Conservation (phyloP, 176 grass and related monocot species). For the Juncus effusus region DNA sequence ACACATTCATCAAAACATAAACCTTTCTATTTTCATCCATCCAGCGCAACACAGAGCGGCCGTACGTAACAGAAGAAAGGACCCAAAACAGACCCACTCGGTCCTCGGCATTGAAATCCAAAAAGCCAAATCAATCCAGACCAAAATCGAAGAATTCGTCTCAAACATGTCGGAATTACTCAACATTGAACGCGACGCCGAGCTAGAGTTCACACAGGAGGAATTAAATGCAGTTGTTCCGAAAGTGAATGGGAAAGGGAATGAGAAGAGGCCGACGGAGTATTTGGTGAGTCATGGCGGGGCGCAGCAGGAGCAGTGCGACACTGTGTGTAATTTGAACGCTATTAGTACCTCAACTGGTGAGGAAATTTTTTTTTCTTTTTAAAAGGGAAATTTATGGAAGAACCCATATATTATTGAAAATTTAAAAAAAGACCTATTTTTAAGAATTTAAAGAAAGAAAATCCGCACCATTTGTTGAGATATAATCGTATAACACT, state of each 20-base stretch:
- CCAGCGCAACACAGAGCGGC: slow-evolving; percentile 52
- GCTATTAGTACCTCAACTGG: slow-evolving; percentile 84
- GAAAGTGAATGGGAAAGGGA: slow-evolving; percentile 39
- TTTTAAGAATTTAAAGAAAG: neutral
- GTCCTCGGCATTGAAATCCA: slow-evolving; percentile 64
- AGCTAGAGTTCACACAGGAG: slow-evolving; percentile 88
- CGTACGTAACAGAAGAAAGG: slow-evolving; percentile 37
- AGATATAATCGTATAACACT: too few species aligned
- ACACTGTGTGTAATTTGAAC: slow-evolving; percentile 91
- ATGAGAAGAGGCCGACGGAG: slow-evolving; percentile 57
- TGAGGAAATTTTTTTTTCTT: slow-evolving; percentile 26
- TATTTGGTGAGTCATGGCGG: slow-evolving; percentile 88
- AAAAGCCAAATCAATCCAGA: slow-evolving; percentile 59
- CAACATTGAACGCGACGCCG: slow-evolving; percentile 64
- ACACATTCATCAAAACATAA: too few species aligned
- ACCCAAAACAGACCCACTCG: slow-evolving; percentile 45
- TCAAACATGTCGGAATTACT: slow-evolving; percentile 75
- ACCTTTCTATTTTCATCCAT: neutral
- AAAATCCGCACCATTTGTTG: too few species aligned
- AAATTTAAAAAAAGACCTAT: neutral
- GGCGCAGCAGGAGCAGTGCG: slow-evolving; percentile 83
- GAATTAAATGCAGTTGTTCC: slow-evolving; percentile 72
- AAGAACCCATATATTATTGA: too few species aligned
- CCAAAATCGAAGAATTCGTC: slow-evolving; percentile 73
- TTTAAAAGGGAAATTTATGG: too few species aligned